Evolutionary conservation across 495 filamentous ascomycete species (phyloP).

Genomic region (Penicillium argentinense): DNA sequence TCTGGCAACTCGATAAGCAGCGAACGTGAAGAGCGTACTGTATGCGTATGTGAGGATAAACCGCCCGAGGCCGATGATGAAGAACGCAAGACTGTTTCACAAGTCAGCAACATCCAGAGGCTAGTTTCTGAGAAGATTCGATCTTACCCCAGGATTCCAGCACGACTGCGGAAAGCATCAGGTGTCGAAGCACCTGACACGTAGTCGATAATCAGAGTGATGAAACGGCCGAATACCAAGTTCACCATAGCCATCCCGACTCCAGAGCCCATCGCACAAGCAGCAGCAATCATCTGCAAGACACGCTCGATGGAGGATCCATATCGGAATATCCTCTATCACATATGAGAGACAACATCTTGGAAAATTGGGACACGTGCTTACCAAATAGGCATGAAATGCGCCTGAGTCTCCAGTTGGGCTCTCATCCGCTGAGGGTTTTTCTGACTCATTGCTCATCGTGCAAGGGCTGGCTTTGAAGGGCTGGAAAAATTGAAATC

Average conservation of each 20-base stretch:
- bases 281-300: no score
- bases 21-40: conserved; percentile 24
- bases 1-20: conserved; percentile 62
- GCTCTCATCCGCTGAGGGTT: no score
- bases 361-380: no score
- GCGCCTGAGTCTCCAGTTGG: no score
- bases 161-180: not conserved
- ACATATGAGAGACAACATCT: no score
- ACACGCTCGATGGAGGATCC: no score
- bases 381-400: no score
- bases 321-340: no score
- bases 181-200: not conserved
- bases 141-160: conserved; percentile 5
- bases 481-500: no score
- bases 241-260: conserved; percentile 11
- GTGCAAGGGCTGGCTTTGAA: no score
- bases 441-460: no score
- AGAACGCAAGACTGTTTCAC: not conserved
- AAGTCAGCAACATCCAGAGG: not conserved
- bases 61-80: not conserved
- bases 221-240: conserved; percentile 9
- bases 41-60: conserved; percentile 26
- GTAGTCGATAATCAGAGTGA: conserved; percentile 7
- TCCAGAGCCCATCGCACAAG: conserved; percentile 8
- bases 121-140: not conserved